Base-by-base conservation (phyloP, 208 protist genomes). In the Angomonas ambiguus region DNA sequence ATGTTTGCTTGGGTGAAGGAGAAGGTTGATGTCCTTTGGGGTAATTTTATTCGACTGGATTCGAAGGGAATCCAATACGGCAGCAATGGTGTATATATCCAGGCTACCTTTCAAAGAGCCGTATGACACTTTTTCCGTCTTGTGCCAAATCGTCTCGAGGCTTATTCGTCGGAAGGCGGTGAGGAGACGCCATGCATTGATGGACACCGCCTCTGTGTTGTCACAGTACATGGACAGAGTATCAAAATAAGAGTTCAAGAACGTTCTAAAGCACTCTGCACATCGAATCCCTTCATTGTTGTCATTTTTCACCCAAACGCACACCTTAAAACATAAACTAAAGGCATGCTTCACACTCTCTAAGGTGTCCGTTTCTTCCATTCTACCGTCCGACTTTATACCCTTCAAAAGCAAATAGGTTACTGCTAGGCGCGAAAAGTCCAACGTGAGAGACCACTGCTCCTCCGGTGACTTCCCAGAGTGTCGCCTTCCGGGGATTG, bases 301-400 rank as follows among this genome's bases (percentile, higher is more conserved):
- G 71, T 93, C 67, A 67, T 93, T 93, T 11, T 70, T 62, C 30
- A 86, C 72, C 81, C 85, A 93, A 49, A 91, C 70, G 41, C 80
- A 87, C 22, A 88, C 84, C 55, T 93, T 91, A 75, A 89, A 79
- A 8, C 88, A 48, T 24, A 77, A 60, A 4, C 63, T 28, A 45
- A 61, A 74, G 27, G 70, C 74, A 27, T 31, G 25, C 30, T 31
- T 42, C 16, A 41, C 24, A 31, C 30, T 45, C 2, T 20, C 56
- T 10, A 61, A 22, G 31, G 4, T 8, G 30, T 20, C 6, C 18
- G 11, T 18, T 10, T 31, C 2, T 10, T 34, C 30, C 6, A 45
- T 18, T 1, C 16, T 41, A 11, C n/a, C 30, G 5, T 25, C 31
- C 6, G 56, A 25, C 2, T 33, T 31, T 6, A 51, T 2, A 5